Conservation (phyloP, 768 basidiomycete species). For the Gloeophyllum trabeum region DNA sequence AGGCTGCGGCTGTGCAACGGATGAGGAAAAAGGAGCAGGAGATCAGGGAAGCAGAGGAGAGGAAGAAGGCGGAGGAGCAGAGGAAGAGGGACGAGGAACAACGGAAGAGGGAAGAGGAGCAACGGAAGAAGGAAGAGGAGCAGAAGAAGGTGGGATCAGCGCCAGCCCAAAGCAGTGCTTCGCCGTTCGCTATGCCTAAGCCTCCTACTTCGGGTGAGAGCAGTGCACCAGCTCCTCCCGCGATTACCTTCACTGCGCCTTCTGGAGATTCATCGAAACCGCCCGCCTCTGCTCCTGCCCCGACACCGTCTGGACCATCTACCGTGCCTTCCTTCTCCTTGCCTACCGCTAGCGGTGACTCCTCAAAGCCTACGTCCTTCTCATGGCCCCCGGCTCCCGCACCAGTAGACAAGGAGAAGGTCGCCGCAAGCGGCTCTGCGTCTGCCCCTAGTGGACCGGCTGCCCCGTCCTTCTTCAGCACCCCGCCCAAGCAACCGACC, state of each 20-base stretch:
- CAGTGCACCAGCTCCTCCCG: slow-evolving; percentile 1
- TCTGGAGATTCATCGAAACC: too few species aligned
- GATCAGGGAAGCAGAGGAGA: slow-evolving; percentile 25
- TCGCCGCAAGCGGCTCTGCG: too few species aligned
- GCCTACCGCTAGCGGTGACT: too few species aligned
- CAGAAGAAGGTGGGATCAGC: slow-evolving; percentile 4
- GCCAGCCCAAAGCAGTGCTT: slow-evolving; percentile 3
- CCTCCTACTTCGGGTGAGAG: background rate
- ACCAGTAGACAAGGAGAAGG: too few species aligned
- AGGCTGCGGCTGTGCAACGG: slow-evolving; percentile 68
- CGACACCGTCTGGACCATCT: too few species aligned
- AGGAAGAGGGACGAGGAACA: too few species aligned
- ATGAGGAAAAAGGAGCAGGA: slow-evolving; percentile 45
- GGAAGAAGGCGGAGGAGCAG: slow-evolving; percentile 12
- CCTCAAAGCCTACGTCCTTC: too few species aligned
- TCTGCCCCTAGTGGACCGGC: too few species aligned
- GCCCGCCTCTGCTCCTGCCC: slow-evolving; percentile 4
- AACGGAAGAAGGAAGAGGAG: slow-evolving; percentile 5
- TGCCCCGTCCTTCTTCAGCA: too few species aligned
- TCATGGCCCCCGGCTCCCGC: too few species aligned
- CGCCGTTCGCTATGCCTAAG: background rate
- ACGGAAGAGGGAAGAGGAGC: slow-evolving; percentile 6
- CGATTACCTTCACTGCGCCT: slow-evolving; percentile 7
- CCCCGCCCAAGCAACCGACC: too few species aligned
- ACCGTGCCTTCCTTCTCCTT: too few species aligned